Evolutionary conservation across 225 moss, liverwort and hornwort species (phyloP), one percentile per base, ranked within the genome.

Genomic region (Sphagnum contortum): DNA sequence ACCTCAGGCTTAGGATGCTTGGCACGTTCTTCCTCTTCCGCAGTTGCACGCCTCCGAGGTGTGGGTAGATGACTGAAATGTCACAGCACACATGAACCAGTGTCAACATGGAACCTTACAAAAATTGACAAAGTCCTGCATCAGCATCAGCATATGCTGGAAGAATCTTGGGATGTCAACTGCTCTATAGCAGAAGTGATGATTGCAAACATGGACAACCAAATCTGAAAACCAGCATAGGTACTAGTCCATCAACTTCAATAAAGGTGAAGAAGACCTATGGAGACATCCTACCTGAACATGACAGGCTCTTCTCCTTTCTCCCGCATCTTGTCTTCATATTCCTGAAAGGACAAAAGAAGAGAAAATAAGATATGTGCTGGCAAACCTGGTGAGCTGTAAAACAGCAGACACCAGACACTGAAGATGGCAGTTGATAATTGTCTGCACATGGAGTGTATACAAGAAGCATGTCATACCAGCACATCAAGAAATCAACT

Each of bases 1-100:
- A 98, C 96, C 90, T 98, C 98, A 73, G 98, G 89, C 71, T 86
- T 98, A n/a, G 93, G 98, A 86, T 98, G 92, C 75, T 98, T 98
- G 45, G 93, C 98, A 71, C 98, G 87, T 76, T 98, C 98, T 79
- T 98, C 98, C 80, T 98, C 98, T 82, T 92, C 96, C n/a, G 90
- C 96, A 71, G 98, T 98, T 62, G 98, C 98, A 67, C 98, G 81
- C 74, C 98, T 87, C 60, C 98, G 78, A 11, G 98, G 98, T 52
- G 86, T 79, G 48, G 98, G 98, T 72, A 98, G 80, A 61, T 98
- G 98, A 80, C 98, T 98, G 89, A 70, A 72, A 49, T 57, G 54
- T 74, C 5, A 48, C 52, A 61, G 64, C 14, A 65, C 6, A 68
- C 57, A 68, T 52, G 72, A 56, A 64, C 49, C 44, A 64, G 10